Base-by-base conservation (phyloP, 2,329 filamentous ascomycete species). In the Fusarium mexicanum region DNA sequence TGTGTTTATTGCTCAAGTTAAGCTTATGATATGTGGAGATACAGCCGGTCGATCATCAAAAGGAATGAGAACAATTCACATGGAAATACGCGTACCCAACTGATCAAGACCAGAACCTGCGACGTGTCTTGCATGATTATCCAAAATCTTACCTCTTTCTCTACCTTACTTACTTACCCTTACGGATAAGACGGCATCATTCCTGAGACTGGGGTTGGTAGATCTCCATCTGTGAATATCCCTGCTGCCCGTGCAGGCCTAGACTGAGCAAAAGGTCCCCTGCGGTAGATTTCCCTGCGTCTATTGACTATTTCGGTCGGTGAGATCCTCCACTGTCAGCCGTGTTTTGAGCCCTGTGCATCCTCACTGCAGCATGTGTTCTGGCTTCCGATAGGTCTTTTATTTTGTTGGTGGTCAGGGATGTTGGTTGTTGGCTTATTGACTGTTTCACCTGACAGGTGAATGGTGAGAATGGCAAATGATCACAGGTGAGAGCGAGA, bases 131-230 rank as follows among this genome's bases (percentile, higher is more conserved):
- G 51, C 51, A 46, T 57, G 46, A 43, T 55, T 48, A 31, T 50
- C 29, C 58, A 67, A 55, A 71, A 37, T 53, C 17, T 53, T 35
- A 53, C 50, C 7, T 51, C 33, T 33, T 33, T 33, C 33, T 29
- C 47, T 33, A 51, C 48, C 47, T 61, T 33, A 37, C 43, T 6
- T 29, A 29, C 26, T 29, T 29, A 29, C 26, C 51, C 22, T 31
- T 33, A 40, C 72, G 72, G 72, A 60, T 75, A 74, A 61, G 35
- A 66, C 72, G 72, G 72, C 72, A 75, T 44, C 26, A 26, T 41
- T 41, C 18, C 43, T 43, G n/a, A 29, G 47, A 57, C 58, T 47
- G 31, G 64, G 59, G 50, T 58, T 41, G 59, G 64, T 46, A 72
- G 69, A 73, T 70, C 64, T 61, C 59, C 54, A 61, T 65, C 69